Evolutionary conservation across 1,139 yeast species (phyloP).

Genomic region (Wickerhamomyces sp.): DNA sequence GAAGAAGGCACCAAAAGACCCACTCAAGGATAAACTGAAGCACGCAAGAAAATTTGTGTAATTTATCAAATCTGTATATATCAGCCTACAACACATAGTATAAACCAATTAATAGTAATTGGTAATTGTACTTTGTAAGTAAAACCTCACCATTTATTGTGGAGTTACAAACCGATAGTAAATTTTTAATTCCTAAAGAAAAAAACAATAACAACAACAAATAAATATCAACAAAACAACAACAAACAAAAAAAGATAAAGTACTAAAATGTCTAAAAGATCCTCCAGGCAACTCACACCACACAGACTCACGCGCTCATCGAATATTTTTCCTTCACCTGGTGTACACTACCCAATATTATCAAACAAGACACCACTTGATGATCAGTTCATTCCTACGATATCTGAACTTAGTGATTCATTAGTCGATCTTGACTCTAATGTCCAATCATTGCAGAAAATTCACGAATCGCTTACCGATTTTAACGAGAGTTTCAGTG

Average conservation of each 20-base stretch:
- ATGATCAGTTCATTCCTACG: constrained; percentile 17
- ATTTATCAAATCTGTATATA: constrained; percentile 1
- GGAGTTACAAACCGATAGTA: too few species aligned
- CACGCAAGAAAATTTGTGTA: constrained; percentile 38
- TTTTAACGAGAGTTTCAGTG: constrained; percentile 62
- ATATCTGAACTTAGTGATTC: constrained; percentile 44
- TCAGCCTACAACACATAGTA: not conserved
- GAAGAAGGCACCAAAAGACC: constrained; percentile 43
- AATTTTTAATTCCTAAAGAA: not conserved
- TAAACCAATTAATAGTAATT: not conserved
- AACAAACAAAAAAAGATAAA: not conserved
- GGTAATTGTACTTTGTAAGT: too few species aligned
- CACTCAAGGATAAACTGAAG: constrained; percentile 38
- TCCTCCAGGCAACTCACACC: constrained; percentile 18
- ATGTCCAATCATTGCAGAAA: constrained; percentile 39
- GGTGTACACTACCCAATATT: constrained; percentile 21
- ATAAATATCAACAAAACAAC: not conserved
- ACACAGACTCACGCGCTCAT: constrained; percentile 16
- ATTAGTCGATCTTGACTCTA: constrained; percentile 48
- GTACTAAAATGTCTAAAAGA: constrained; percentile 7
- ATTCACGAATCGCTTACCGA: constrained; percentile 47
- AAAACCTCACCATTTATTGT: too few species aligned
- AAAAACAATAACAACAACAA: not conserved
- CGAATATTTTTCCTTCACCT: constrained; percentile 20
- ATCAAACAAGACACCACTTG: constrained; percentile 17